phyloP scores from a whole-genome alignment of 1,284 basidiomycete genomes.

The Austroboletus niveus region DNA sequence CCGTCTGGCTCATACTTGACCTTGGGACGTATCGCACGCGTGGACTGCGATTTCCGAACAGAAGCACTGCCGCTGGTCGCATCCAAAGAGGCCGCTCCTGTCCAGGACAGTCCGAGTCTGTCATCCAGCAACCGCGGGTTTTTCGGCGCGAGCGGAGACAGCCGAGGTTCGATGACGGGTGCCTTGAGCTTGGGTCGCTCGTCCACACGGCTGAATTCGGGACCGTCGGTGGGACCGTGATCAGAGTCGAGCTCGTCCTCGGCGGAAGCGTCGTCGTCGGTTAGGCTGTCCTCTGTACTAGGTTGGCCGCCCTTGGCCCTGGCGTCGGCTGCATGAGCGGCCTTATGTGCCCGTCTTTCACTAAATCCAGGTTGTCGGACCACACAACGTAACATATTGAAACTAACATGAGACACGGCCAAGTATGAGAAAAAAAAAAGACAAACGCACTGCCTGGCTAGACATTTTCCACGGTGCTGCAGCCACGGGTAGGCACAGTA shows the following conservation, averaged over 20 bases:
- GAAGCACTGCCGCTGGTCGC: conserved; percentile 1
- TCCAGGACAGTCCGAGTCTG: conserved; percentile 24
- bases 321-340: conserved; percentile 30
- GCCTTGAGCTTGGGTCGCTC: conserved; percentile 30
- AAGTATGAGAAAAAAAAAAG: conserved; percentile 2
- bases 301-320: conserved; percentile 28
- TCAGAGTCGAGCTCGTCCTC: conserved; percentile 47
- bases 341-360: conserved; percentile 50
- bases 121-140: conserved; percentile 22
- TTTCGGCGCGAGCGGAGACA: conserved; percentile 22
- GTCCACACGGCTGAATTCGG: conserved; percentile 23
- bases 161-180: conserved; percentile 23
- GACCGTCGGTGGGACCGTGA: conserved; percentile 29
- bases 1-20: conserved; percentile 24
- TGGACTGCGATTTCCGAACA: conserved; percentile 20
- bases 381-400: conserved; percentile 5
- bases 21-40: conserved; percentile 29
- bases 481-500: conserved; percentile 78
- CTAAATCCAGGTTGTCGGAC: conserved; percentile 30
- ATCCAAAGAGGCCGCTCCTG: conserved; percentile 15
- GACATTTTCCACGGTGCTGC: conserved; percentile 71
- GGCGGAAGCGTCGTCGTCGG: conserved; percentile 26
- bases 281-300: conserved; percentile 25
- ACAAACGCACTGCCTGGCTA: conserved; percentile 58
- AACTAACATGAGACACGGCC: conserved; percentile 5